Conservation (phyloP, 2,329 filamentous ascomycete genomes). For the Alternaria ethzedia region DNA sequence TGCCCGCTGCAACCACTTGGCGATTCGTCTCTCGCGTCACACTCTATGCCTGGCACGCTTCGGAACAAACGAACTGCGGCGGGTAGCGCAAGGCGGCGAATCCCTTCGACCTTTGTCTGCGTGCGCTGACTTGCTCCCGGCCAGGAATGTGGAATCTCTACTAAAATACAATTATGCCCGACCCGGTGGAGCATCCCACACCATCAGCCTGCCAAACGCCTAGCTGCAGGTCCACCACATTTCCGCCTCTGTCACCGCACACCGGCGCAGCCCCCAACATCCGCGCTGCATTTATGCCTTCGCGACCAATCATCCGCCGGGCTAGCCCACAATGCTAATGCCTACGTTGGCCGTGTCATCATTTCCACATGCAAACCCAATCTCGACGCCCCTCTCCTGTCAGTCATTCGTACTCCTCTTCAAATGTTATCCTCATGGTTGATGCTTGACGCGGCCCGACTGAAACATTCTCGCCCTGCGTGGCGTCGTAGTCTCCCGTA, state of each 20-base stretch:
- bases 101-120: not conserved
- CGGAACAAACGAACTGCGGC: not conserved
- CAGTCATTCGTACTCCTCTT: not conserved
- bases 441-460: not conserved
- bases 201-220: conserved; percentile 6
- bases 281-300: conserved; percentile 3
- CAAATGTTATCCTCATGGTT: not conserved
- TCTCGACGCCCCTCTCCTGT: not conserved
- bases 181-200: not conserved
- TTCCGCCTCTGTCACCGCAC: conserved; percentile 3
- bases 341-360: conserved; percentile 6
- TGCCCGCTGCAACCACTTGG: conserved; percentile 5
- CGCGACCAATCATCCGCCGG: conserved; percentile 2
- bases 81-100: not conserved
- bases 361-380: conserved; percentile 7
- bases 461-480: not conserved
- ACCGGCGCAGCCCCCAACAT: not conserved
- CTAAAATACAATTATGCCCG: not conserved
- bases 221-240: conserved; percentile 10
- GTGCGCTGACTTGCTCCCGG: not conserved
- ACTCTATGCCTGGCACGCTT: not conserved
- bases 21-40: not conserved
- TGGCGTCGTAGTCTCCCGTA: not conserved
- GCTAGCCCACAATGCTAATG: not conserved
- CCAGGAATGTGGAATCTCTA: not conserved